phyloP scores from a whole-genome alignment of 352 stramenopile species.

The Phytopythium oedochilum region DNA sequence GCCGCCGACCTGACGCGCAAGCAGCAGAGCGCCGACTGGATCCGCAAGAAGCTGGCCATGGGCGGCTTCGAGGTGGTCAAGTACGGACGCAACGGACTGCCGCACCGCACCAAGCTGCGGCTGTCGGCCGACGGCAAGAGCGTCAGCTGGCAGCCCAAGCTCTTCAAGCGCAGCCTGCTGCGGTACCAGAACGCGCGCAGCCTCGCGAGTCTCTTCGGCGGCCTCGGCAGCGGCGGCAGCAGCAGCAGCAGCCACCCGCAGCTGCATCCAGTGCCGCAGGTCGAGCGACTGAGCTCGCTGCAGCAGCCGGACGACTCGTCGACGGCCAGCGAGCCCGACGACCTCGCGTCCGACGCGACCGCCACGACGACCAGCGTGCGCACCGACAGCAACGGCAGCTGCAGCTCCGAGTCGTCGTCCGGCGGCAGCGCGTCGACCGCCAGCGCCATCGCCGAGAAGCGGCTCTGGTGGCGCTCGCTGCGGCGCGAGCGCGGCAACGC shows the following conservation, averaged over 20 bases:
- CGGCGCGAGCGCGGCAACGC: slow-evolving; percentile 48
- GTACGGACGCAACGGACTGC: slow-evolving; percentile 72
- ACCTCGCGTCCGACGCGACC: slow-evolving; percentile 6
- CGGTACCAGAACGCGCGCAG: slow-evolving; percentile 69
- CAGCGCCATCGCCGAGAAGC: slow-evolving; percentile 53
- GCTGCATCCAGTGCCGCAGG: slow-evolving; percentile 25
- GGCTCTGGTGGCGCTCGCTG: slow-evolving; percentile 69
- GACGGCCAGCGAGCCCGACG: not conserved
- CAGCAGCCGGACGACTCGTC: slow-evolving; percentile 18
- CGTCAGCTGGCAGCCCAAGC: slow-evolving; percentile 72
- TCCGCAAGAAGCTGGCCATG: slow-evolving; percentile 69
- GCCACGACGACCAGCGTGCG: slow-evolving; percentile 10
- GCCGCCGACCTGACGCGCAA: slow-evolving; percentile 52
- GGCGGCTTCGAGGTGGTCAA: slow-evolving; percentile 74
- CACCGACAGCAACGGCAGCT: slow-evolving; percentile 20
- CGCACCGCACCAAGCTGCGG: slow-evolving; percentile 68
- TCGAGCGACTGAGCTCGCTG: slow-evolving; percentile 18
- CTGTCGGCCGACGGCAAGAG: slow-evolving; percentile 67
- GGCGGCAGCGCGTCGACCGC: slow-evolving; percentile 21
- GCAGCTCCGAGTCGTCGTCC: slow-evolving; percentile 3
- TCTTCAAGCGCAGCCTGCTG: slow-evolving; percentile 65
- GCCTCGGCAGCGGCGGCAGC: slow-evolving; percentile 23
- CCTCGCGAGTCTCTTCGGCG: slow-evolving; percentile 62
- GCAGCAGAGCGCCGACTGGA: slow-evolving; percentile 53
- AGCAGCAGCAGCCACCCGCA: slow-evolving; percentile 37